Base-by-base conservation (phyloP, 2,329 filamentous ascomycete species). In the Ophiostoma fasciatum region DNA sequence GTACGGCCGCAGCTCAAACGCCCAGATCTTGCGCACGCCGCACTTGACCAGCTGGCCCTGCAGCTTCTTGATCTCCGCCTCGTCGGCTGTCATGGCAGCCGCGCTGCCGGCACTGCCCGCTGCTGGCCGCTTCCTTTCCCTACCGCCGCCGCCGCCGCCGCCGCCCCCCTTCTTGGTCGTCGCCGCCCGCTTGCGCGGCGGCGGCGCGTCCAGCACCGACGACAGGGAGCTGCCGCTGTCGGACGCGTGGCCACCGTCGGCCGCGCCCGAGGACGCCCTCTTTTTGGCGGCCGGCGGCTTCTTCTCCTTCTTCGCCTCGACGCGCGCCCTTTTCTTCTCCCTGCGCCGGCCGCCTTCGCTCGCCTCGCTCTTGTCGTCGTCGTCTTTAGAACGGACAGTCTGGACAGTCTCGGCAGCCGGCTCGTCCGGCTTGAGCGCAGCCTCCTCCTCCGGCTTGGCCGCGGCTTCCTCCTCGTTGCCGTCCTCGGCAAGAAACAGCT, bases 11-110 rank as follows among this genome's bases (percentile, higher is more conserved):
- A 98, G 67, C 56, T 94, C 84, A 44, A 79, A 75, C 33, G 71
- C 72, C 88, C 90, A 98, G 42, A 94, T 71, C 53, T 94, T 96
- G 36, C 84, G 79, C 37, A 94, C 74, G 21, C 88, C 88, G 50
- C 88, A 98, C 57, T 94, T 94, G 31, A 78, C 60, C 7, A 98
- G 69, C 56, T 88, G 84, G 8, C 75, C 72, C 58, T 96, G 88
- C 4, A 96, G 64, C 33, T 77, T 80, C 56, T 94, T 96, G 52
- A 94, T 80, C 53, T 93, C 82, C 4, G 71, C 75, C 40, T 83
- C 74, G 41, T 85, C 71, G 0, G 78, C 71, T 14, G 75, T 54
- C 12, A 46, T 12, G 25, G 66, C 58, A 21, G 56, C 51, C 23
- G 29, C 21, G 2, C n/a, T n/a, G n/a, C n/a, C n/a, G n/a, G n/a